Percentiles rank a stretch among this genome's conserved stretches.
Conservation (phyloP, 1,139 yeast species). For the Candida sanyaensis region DNA sequence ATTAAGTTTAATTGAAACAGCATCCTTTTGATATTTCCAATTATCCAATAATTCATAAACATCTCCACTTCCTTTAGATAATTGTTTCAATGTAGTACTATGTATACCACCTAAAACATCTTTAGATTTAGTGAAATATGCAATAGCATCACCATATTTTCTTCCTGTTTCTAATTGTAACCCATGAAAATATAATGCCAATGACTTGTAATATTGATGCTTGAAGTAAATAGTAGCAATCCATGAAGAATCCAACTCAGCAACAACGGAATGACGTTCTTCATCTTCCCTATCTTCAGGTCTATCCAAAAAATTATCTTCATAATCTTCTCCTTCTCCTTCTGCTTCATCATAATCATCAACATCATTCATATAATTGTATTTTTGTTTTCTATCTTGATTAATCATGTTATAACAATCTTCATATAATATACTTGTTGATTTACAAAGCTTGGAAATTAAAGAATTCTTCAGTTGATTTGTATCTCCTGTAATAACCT, state of each 20-base stretch:
- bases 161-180: conserved; percentile 46
- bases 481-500: conserved; percentile 52
- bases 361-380: conserved; percentile 18
- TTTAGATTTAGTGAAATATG: conserved; percentile 59
- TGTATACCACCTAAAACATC: conserved; percentile 32
- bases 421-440: conserved; percentile 59
- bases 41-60: conserved; percentile 45
- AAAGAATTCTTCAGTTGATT: conserved; percentile 61
- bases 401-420: conserved; percentile 36
- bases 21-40: conserved; percentile 46
- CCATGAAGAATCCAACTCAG: conserved; percentile 53
- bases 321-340: conserved; percentile 21
- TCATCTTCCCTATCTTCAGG: conserved; percentile 20
- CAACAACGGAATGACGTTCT: conserved; percentile 33
- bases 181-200: conserved; percentile 56
- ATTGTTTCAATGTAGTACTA: conserved; percentile 24
- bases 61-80: conserved; percentile 28
- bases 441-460: conserved; percentile 69
- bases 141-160: conserved; percentile 79
- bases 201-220: conserved; percentile 41
- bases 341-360: conserved; percentile 18
- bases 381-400: conserved; percentile 10
- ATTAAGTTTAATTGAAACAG: conserved; percentile 44
- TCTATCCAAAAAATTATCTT: conserved; percentile 17
- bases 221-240: conserved; percentile 46